Evolutionary conservation across 2,329 filamentous ascomycete genomes (phyloP), one percentile per base, ranked within the genome.

Genomic region (Mariannaea elegans): DNA sequence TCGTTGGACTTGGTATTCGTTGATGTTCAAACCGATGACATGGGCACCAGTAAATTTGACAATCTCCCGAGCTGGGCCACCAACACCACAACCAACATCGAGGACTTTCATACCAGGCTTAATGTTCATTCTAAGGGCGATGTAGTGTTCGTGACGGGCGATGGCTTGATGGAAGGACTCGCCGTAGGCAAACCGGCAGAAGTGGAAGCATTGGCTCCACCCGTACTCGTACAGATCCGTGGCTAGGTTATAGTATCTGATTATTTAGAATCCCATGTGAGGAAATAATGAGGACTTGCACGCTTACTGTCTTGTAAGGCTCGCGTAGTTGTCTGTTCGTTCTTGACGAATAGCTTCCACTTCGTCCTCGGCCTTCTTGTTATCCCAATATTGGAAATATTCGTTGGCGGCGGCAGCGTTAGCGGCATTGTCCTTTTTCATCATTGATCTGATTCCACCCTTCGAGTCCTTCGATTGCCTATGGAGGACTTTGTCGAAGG

Each of bases 81-180:
- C 94, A 59, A 97, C 92, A 84, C 94, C 94, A 72, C 94, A 97
- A 61, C 94, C 94, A 61, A 97, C 94, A 72, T 97, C 94, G n/a
- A 97, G 84, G 31, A 97, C 93, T 71, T 87, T 90, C 88, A 94
- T 93, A 68, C 86, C 87, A 70, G 91, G 87, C 76, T 89, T 86
- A 71, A 97, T 87, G 65, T 88, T 88, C 77, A 97, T 95, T 76
- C 88, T 88, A 77, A 92, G 87, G 31, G 94, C 94, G 16, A 97
- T 89, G 80, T 97, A 97, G 83, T 97, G 94, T 81, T 97, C 94
- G 73, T 97, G 94, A 52, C 94, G 90, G 68, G 93, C 92, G 76
- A 97, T 93, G 59, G 93, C 94, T 77, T 94, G 91, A 78, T 87
- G 82, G 81, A 97, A 97, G 48, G 87, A 81, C 81, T 97, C 94